Percentiles rank a stretch among this genome's conserved stretches.
Evolutionary conservation across 805 yeast genomes (phyloP).

Genomic region (Lachancea mirantina): DNA sequence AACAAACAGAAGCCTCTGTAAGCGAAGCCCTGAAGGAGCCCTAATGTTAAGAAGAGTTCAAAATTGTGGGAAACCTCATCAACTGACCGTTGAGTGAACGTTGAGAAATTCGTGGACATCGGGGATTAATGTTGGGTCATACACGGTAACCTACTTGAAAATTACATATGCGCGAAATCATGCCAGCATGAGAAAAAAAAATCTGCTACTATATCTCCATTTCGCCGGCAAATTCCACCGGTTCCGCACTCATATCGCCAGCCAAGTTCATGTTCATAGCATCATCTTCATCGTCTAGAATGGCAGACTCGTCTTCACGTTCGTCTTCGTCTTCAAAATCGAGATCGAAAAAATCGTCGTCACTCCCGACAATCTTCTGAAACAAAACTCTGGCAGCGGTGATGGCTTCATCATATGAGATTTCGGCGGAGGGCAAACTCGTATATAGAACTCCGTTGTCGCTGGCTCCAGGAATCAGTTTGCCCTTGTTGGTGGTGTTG

Average conservation of each 20-base stretch:
- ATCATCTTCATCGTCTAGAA: conserved; percentile 26
- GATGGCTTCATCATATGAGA: conserved; percentile 86
- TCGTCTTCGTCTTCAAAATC: conserved; percentile 95
- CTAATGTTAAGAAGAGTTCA: too few relatives aligned
- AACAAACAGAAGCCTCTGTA: too few relatives aligned
- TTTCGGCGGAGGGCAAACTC: conserved; percentile 73
- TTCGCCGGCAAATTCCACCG: conserved; percentile 36
- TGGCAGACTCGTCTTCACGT: conserved; percentile 32
- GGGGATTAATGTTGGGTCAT: too few relatives aligned
- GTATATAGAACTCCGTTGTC: conserved; percentile 45
- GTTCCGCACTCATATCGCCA: conserved; percentile 22
- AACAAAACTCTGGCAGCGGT: conserved; percentile 74
- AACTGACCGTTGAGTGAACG: too few relatives aligned
- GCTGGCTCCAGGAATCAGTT: conserved; percentile 33
- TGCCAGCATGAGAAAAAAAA: too few relatives aligned
- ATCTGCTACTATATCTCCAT: conserved; percentile 28
- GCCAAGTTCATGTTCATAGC: conserved; percentile 20
- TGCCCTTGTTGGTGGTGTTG: conserved; percentile 26
- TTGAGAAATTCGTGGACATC: too few relatives aligned
- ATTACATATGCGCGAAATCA: too few relatives aligned
- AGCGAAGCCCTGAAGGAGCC: too few relatives aligned
- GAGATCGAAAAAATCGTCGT: conserved; percentile 92
- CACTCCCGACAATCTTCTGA: conserved; percentile 78
- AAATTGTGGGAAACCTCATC: too few relatives aligned
- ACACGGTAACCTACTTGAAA: too few relatives aligned